Evolutionary conservation across 768 basidiomycete species (phyloP).

Genomic region (Hygrophorus pudorinus): DNA sequence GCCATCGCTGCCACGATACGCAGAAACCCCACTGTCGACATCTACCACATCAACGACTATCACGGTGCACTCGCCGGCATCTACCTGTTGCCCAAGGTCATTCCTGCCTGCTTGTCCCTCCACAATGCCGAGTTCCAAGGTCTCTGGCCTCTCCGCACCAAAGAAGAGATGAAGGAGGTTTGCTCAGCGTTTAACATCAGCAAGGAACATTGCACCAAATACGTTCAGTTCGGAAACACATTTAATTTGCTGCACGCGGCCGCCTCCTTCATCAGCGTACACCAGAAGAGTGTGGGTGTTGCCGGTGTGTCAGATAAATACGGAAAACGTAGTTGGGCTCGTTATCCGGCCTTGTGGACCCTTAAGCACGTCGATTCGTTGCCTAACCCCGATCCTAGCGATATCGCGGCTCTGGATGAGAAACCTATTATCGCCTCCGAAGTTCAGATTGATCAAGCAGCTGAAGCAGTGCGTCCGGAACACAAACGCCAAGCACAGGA

Average conservation of each 20-base stretch:
- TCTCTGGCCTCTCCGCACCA: conserved; percentile 91
- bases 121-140: conserved; percentile 99
- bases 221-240: conserved; percentile 96
- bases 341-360: conserved; percentile 94
- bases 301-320: conserved; percentile 98
- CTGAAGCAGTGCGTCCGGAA: conserved; percentile 87
- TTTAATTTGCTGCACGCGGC: conserved; percentile 93
- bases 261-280: conserved; percentile 84
- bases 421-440: conserved; percentile 60
- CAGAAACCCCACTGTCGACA: conserved; percentile 77
- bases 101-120: conserved; percentile 83
- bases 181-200: conserved; percentile 97
- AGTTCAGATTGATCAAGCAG: conserved; percentile 66
- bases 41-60: conserved; percentile 94
- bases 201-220: conserved; percentile 93
- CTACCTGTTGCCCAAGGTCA: conserved; percentile 84
- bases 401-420: conserved; percentile 88
- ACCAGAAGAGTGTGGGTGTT: conserved; percentile 89
- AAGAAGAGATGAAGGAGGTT: conserved; percentile 98
- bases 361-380: conserved; percentile 91
- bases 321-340: conserved; percentile 93
- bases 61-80: conserved; percentile 88
- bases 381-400: conserved; percentile 90
- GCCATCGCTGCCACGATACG: conserved; percentile 89
- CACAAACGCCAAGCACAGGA: conserved; percentile 88